Conservation (phyloP, 1,284 basidiomycete genomes). For the Cutaneotrichosporon dermatis region DNA sequence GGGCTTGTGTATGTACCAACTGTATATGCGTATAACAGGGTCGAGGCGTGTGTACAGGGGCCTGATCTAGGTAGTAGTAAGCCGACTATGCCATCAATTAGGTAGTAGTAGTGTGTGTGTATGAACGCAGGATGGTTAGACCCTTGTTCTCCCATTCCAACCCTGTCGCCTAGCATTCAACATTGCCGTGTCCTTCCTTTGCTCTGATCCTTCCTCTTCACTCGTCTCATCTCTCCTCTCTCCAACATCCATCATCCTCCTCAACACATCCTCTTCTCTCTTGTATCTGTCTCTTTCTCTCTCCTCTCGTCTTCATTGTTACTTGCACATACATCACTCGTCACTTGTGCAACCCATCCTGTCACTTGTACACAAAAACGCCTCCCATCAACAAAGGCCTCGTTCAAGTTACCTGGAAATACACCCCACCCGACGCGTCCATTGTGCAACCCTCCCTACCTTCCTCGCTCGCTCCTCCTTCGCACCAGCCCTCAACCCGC, state of each 20-base stretch:
- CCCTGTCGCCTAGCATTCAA: too few relatives aligned
- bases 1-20: too few relatives aligned
- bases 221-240: constrained; percentile 1
- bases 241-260: neutral
- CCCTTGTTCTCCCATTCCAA: neutral
- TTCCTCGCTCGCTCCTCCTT: neutral
- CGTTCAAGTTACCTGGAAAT: too few relatives aligned
- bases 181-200: neutral
- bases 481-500: too few relatives aligned
- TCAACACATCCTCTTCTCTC: neutral
- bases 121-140: neutral
- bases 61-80: too few relatives aligned
- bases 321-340: neutral
- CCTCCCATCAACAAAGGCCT: too few relatives aligned
- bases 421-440: constrained; percentile 2
- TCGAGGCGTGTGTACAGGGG: too few relatives aligned
- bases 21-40: too few relatives aligned
- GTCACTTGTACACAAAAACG: constrained; percentile 1
- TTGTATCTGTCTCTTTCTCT: neutral
- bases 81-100: too few relatives aligned
- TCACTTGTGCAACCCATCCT: constrained; percentile 2
- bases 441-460: neutral
- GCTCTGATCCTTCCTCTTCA: neutral
- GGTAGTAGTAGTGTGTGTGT: too few relatives aligned
- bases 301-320: neutral